Percentiles rank a stretch among this genome's conserved stretches.
Conservation (phyloP, 2,329 filamentous ascomycete species). For the Podosphaera leucotricha region DNA sequence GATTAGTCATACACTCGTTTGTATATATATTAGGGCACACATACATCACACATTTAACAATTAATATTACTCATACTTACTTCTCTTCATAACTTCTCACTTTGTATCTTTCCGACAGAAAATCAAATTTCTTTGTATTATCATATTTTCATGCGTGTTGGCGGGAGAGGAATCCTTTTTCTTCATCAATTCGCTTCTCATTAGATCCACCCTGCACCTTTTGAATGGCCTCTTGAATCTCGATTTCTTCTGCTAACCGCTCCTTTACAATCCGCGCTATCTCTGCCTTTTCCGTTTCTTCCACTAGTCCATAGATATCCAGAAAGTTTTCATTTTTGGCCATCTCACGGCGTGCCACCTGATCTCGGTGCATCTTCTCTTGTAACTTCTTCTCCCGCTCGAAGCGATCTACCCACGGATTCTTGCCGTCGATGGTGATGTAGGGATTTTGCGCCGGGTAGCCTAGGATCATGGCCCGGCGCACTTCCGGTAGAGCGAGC, state of each 20-base stretch:
- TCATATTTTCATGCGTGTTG: too few relatives aligned
- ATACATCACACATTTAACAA: too few relatives aligned
- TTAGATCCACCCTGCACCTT: background rate
- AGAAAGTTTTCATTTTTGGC: constrained; percentile 1
- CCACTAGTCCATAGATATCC: constrained; percentile 6
- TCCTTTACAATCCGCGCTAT: background rate
- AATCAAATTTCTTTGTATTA: too few relatives aligned
- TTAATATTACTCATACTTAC: too few relatives aligned
- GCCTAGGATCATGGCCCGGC: constrained; percentile 9
- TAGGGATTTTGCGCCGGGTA: constrained; percentile 12
- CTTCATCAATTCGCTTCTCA: background rate
- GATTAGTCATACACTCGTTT: too few relatives aligned
- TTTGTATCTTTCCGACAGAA: too few relatives aligned
- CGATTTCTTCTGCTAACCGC: background rate
- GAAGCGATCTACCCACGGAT: constrained; percentile 7
- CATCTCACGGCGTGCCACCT: background rate
- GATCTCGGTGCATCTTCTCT: background rate
- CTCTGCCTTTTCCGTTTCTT: constrained; percentile 4
- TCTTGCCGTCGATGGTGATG: constrained; percentile 4
- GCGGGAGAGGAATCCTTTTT: background rate
- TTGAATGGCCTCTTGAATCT: background rate
- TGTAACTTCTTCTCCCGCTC: constrained; percentile 3
- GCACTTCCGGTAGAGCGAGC: constrained; percentile 8
- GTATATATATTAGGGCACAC: too few relatives aligned
- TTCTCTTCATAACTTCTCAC: too few relatives aligned